Percentiles rank a stretch among this genome's conserved stretches.
Conservation (phyloP, 352 stramenopile species). For the Pythium oligandrum region DNA sequence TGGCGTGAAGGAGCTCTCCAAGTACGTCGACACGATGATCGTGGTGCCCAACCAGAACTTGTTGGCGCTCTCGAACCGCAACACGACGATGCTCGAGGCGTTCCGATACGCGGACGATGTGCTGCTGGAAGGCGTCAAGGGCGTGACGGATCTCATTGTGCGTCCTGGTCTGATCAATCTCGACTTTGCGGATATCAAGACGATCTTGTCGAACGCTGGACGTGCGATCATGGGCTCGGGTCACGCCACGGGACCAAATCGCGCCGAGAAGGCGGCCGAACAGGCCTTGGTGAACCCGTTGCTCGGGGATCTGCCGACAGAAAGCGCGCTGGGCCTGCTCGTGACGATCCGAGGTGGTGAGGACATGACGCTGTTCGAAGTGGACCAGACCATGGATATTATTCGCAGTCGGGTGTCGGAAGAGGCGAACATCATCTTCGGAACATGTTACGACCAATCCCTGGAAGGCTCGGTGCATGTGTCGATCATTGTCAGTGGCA, state of each 20-base stretch:
- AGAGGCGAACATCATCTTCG: constrained; percentile 89
- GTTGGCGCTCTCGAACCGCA: constrained; percentile 88
- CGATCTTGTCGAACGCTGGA: constrained; percentile 92
- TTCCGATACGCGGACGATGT: constrained; percentile 95
- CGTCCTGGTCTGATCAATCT: constrained; percentile 96
- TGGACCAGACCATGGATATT: constrained; percentile 87
- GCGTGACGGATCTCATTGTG: constrained; percentile 95
- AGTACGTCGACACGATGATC: constrained; percentile 95
- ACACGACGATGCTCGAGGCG: constrained; percentile 91
- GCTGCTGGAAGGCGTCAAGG: constrained; percentile 93
- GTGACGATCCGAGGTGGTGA: constrained; percentile 94
- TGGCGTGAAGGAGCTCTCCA: constrained; percentile 89
- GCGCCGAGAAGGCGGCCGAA: constrained; percentile 88
- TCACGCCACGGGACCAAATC: constrained; percentile 52
- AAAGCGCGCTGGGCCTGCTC: constrained; percentile 90
- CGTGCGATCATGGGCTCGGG: constrained; percentile 96
- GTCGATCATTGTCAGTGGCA: constrained; percentile 86
- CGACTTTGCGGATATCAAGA: constrained; percentile 96
- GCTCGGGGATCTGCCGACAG: constrained; percentile 91
- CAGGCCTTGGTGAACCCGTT: constrained; percentile 94
- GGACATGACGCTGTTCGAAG: constrained; percentile 93
- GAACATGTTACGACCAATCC: constrained; percentile 82
- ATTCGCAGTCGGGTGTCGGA: constrained; percentile 74
- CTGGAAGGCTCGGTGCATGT: constrained; percentile 79
- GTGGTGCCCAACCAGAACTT: constrained; percentile 97